phyloP scores from a whole-genome alignment of 2,329 filamentous ascomycete species.

The Cordyceps pruinosa region DNA sequence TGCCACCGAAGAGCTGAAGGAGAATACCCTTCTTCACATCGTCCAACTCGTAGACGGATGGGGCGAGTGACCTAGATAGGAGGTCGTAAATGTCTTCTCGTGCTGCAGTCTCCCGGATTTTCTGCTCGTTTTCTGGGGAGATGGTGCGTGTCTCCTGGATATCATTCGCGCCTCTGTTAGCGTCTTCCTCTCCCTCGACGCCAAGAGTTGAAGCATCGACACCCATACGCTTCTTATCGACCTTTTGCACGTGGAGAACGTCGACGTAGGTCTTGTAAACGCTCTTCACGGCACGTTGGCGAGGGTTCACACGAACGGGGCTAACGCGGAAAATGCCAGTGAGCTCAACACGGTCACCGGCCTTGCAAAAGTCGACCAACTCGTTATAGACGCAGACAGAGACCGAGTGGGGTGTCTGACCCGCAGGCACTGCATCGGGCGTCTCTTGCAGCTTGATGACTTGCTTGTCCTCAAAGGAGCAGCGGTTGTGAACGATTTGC shows the following conservation, averaged over 20 bases:
- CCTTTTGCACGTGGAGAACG: slow-evolving; percentile 90
- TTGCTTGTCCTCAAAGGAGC: slow-evolving; percentile 92
- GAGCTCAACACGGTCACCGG: slow-evolving; percentile 89
- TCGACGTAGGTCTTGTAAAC: slow-evolving; percentile 98
- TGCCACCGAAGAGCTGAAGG: slow-evolving; percentile 91
- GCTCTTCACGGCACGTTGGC: slow-evolving; percentile 85
- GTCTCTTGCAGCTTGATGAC: slow-evolving; percentile 98
- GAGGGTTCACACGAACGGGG: slow-evolving; percentile 87
- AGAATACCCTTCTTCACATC: slow-evolving; percentile 98
- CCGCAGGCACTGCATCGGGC: slow-evolving; percentile 86
- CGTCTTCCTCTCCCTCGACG: slow-evolving; percentile 64
- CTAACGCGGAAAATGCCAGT: slow-evolving; percentile 96
- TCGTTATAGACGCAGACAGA: slow-evolving; percentile 96
- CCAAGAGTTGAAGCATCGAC: slow-evolving; percentile 85
- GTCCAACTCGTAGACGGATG: slow-evolving; percentile 95
- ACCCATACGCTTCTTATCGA: slow-evolving; percentile 90
- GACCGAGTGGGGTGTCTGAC: slow-evolving; percentile 94
- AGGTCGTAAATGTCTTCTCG: slow-evolving; percentile 90
- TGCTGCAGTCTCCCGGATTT: slow-evolving; percentile 73
- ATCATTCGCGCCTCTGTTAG: slow-evolving; percentile 59
- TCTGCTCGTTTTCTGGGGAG: slow-evolving; percentile 77
- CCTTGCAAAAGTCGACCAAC: slow-evolving; percentile 94
- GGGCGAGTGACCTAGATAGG: slow-evolving; percentile 80
- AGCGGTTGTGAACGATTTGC: slow-evolving; percentile 96
- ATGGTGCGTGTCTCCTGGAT: slow-evolving; percentile 81